Evolutionary conservation across 768 basidiomycete species (phyloP).

Genomic region (Pulveroboletus ravenelii): DNA sequence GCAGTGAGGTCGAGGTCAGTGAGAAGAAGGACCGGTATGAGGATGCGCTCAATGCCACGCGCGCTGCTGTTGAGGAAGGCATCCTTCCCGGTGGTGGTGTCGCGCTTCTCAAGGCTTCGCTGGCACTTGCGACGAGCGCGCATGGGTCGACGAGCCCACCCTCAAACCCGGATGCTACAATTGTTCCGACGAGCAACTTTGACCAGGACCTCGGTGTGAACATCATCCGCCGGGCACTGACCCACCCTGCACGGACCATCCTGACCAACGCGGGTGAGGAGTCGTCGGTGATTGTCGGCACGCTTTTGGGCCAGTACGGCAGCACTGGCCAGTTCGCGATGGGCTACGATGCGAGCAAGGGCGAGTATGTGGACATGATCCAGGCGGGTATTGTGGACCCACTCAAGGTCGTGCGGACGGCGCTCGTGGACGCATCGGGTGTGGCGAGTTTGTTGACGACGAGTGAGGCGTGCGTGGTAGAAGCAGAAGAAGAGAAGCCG

Average conservation of each 20-base stretch:
- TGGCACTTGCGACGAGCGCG: slow-evolving; percentile 57
- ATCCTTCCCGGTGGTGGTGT: slow-evolving; percentile 96
- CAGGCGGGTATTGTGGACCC: slow-evolving; percentile 92
- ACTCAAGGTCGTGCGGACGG: slow-evolving; percentile 91
- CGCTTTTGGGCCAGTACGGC: slow-evolving; percentile 66
- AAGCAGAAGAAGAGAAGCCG: slow-evolving; percentile 78
- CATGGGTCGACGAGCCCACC: slow-evolving; percentile 45
- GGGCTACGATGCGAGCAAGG: slow-evolving; percentile 90
- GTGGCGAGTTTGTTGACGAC: slow-evolving; percentile 94
- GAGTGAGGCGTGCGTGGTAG: slow-evolving; percentile 88
- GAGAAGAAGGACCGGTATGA: slow-evolving; percentile 99
- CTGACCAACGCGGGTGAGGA: slow-evolving; percentile 94
- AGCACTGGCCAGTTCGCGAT: slow-evolving; percentile 71
- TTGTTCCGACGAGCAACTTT: slow-evolving; percentile 84
- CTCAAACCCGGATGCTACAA: slow-evolving; percentile 52
- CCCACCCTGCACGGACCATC: slow-evolving; percentile 82
- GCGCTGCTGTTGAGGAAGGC: slow-evolving; percentile 97
- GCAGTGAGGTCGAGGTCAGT: slow-evolving; percentile 91
- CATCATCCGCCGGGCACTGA: slow-evolving; percentile 85
- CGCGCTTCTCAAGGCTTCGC: slow-evolving; percentile 82
- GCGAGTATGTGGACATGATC: slow-evolving; percentile 95
- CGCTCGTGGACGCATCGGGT: slow-evolving; percentile 86
- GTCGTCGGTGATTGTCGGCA: slow-evolving; percentile 87
- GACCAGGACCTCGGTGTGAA: slow-evolving; percentile 95
- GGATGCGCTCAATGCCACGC: slow-evolving; percentile 95